These are phyloP conservation scores for Cladorrhinum sp. DNA, from an alignment of 2,329 filamentous ascomycete species.

Conservation along the genomic window DNA sequence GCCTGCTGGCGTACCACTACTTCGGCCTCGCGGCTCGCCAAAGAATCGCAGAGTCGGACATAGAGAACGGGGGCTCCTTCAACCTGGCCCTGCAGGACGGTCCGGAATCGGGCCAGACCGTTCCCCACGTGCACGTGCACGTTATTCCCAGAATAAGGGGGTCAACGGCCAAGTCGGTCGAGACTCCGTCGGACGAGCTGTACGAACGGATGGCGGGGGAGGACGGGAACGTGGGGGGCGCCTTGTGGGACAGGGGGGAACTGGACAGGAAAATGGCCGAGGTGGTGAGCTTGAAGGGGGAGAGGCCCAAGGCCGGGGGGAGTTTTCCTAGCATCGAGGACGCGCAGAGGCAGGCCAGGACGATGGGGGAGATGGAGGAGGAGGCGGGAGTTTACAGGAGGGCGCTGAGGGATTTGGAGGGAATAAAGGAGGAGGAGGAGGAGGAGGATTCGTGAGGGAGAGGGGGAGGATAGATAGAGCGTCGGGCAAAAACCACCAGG, in stretches of 20 bases:
- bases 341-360: slow-evolving; percentile 63
- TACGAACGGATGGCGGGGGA: slow-evolving; percentile 82
- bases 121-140: slow-evolving; percentile 90
- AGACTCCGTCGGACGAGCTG: slow-evolving; percentile 63
- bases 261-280: neutral
- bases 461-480: neutral
- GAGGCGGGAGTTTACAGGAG: slow-evolving; percentile 69
- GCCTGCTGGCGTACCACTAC: slow-evolving; percentile 63
- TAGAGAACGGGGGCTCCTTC: slow-evolving; percentile 53
- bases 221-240: slow-evolving; percentile 76
- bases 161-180: slow-evolving; percentile 42
- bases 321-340: slow-evolving; percentile 70
- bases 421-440: slow-evolving; percentile 14
- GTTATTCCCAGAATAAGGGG: slow-evolving; percentile 71
- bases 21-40: slow-evolving; percentile 35
- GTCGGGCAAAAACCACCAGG: no score
- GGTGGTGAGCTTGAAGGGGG: no score
- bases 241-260: slow-evolving; percentile 53
- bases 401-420: slow-evolving; percentile 44
- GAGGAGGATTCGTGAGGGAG: neutral
- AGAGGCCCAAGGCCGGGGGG: slow-evolving; percentile 49
- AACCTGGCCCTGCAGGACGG: slow-evolving; percentile 97
- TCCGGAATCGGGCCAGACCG: slow-evolving; percentile 84
- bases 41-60: slow-evolving; percentile 32
- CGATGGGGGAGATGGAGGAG: slow-evolving; percentile 69